Evolutionary conservation across 805 yeast genomes (phyloP).

Genomic region (Teunomyces funiuensis): DNA sequence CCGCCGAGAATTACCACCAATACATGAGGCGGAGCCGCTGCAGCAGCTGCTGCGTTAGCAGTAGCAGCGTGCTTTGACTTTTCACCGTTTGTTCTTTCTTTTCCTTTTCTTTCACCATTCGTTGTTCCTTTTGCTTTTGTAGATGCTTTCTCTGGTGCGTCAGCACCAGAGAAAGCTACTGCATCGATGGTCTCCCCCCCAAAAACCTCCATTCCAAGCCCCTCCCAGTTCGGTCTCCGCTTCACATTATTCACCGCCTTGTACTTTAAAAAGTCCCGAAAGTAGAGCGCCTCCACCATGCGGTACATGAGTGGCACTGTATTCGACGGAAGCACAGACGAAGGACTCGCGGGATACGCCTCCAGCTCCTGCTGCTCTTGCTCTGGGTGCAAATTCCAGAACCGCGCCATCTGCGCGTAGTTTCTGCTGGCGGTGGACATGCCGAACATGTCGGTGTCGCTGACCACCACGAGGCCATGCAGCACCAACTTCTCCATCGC

Average conservation of each 20-base stretch:
- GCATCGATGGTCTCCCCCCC: constrained; percentile 41
- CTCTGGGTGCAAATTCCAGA: constrained; percentile 51
- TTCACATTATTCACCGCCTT: constrained; percentile 37
- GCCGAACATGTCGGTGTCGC: constrained; percentile 9
- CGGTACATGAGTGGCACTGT: constrained; percentile 72
- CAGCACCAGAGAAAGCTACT: too few species aligned
- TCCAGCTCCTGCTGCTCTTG: too few species aligned
- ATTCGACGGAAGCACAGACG: constrained; percentile 76
- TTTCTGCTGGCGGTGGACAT: constrained; percentile 21
- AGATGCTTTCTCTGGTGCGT: too few species aligned
- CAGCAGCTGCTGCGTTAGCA: too few species aligned
- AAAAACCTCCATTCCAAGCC: constrained; percentile 39
- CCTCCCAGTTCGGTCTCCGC: constrained; percentile 46
- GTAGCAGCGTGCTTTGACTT: too few species aligned
- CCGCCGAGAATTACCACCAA: constrained; percentile 78
- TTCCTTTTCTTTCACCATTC: too few species aligned
- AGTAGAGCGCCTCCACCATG: constrained; percentile 66
- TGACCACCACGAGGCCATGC: constrained; percentile 46
- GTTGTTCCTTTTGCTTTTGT: too few species aligned
- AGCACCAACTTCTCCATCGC: constrained; percentile 50
- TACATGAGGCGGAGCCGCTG: too few species aligned
- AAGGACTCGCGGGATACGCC: too few species aligned
- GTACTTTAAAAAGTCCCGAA: constrained; percentile 48
- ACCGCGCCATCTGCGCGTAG: constrained; percentile 38
- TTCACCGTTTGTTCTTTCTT: too few species aligned